Percentiles rank a stretch among this genome's conserved stretches.
Evolutionary conservation across 805 yeast genomes (phyloP).

Genomic region (Wickerhamomyces chaumierensis): DNA sequence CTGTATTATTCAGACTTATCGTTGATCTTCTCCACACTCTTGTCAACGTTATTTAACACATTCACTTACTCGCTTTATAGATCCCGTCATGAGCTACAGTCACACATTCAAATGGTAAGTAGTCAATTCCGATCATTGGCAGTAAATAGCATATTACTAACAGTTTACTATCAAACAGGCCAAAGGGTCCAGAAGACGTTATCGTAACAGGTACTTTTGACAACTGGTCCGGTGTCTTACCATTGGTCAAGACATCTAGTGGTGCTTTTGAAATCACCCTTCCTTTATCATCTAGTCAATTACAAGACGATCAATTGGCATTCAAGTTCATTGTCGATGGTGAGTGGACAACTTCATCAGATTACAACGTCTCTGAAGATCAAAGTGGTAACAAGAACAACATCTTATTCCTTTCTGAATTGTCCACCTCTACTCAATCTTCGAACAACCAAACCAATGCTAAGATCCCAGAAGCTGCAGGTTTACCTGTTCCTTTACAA

Average conservation of each 20-base stretch:
- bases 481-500: constrained; percentile 19
- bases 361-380: constrained; percentile 33
- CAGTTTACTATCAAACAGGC: constrained; percentile 22
- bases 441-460: neutral
- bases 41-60: too few relatives aligned
- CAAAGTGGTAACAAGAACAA: constrained; percentile 27
- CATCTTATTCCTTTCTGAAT: constrained; percentile 18
- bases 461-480: constrained; percentile 37
- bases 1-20: too few relatives aligned
- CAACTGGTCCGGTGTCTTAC: constrained; percentile 51
- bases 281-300: constrained; percentile 33
- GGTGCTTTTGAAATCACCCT: constrained; percentile 52
- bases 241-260: constrained; percentile 46
- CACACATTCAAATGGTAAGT: constrained; percentile 10
- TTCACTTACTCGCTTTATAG: too few relatives aligned
- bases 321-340: constrained; percentile 63
- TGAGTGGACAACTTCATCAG: constrained; percentile 38
- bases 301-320: constrained; percentile 25
- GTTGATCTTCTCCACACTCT: too few relatives aligned
- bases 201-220: constrained; percentile 64
- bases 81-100: constrained; percentile 8
- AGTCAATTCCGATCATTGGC: neutral
- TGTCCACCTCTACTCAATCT: constrained; percentile 6
- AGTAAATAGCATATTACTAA: neutral
- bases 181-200: constrained; percentile 44